Conservation (phyloP, 2,329 filamentous ascomycete species). For the Arthrobotrys sphaeroides region DNA sequence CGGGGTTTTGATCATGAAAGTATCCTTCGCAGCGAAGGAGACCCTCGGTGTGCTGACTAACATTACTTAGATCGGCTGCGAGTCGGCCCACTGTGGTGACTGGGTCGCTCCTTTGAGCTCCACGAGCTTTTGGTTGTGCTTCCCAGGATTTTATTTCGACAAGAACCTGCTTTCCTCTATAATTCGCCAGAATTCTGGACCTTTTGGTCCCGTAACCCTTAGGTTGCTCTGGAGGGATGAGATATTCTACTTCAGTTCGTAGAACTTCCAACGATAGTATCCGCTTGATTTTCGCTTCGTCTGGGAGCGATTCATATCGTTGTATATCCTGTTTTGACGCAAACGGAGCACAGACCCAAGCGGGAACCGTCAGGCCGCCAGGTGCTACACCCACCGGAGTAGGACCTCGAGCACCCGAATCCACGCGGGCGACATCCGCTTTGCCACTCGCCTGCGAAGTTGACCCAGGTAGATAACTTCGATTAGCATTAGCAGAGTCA, state of each 20-base stretch:
- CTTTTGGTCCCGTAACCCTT: too few species aligned
- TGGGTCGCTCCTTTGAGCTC: too few species aligned
- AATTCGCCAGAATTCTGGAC: too few species aligned
- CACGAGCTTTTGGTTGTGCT: too few species aligned
- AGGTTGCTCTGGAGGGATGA: not conserved
- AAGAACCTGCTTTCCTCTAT: not conserved
- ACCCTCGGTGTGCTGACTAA: not conserved
- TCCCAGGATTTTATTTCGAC: too few species aligned
- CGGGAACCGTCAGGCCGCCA: too few species aligned
- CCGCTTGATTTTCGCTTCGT: not conserved
- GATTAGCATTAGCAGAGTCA: too few species aligned
- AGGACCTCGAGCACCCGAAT: too few species aligned
- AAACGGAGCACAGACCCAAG: not conserved
- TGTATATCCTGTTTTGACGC: not conserved
- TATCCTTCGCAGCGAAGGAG: conserved; percentile 4
- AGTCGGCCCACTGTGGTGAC: not conserved
- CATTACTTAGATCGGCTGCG: not conserved
- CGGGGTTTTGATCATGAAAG: not conserved
- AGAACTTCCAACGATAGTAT: not conserved
- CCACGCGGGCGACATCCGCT: too few species aligned
- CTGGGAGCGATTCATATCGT: not conserved
- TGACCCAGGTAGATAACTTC: too few species aligned
- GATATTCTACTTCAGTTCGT: not conserved
- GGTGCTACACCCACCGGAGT: too few species aligned
- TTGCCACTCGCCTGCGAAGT: too few species aligned